These are phyloP conservation scores for Lupinus albus DNA, from an alignment of 306 rosid genomes.

Conservation along the genomic window DNA sequence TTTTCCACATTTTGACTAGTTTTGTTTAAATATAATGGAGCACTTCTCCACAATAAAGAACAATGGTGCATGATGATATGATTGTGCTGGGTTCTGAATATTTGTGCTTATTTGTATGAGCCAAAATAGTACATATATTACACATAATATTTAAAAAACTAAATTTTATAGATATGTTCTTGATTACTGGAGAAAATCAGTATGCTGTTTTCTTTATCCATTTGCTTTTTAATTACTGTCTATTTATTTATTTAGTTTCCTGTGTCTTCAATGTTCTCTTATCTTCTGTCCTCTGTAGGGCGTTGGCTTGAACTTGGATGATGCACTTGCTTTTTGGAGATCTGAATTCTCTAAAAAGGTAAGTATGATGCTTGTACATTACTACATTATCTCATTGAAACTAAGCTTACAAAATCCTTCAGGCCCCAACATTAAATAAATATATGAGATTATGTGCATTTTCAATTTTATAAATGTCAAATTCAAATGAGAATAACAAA, in stretches of 20 bases:
- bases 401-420: conserved; percentile 24
- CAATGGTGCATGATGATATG: conserved; percentile 19
- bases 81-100: conserved; percentile 1
- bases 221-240: conserved; percentile 16
- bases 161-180: background rate
- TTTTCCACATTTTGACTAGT: conserved; percentile 15
- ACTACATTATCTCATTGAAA: conserved; percentile 7
- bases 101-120: conserved; percentile 16
- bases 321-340: conserved; percentile 94
- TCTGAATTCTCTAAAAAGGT: conserved; percentile 90
- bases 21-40: conserved; percentile 26
- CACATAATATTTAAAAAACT: background rate
- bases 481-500: conserved; percentile 24
- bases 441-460: conserved; percentile 9
- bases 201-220: conserved; percentile 21
- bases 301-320: conserved; percentile 93
- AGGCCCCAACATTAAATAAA: conserved; percentile 13
- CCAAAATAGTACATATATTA: conserved; percentile 17
- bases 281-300: conserved; percentile 52
- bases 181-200: conserved; percentile 19
- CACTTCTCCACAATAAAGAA: conserved; percentile 12
- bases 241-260: background rate
- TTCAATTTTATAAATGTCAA: conserved; percentile 17
- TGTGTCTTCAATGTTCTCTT: conserved; percentile 14
- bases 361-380: conserved; percentile 32